Base-by-base conservation (phyloP, 257 asterid genomes). In the Scutellaria baicalensis region DNA sequence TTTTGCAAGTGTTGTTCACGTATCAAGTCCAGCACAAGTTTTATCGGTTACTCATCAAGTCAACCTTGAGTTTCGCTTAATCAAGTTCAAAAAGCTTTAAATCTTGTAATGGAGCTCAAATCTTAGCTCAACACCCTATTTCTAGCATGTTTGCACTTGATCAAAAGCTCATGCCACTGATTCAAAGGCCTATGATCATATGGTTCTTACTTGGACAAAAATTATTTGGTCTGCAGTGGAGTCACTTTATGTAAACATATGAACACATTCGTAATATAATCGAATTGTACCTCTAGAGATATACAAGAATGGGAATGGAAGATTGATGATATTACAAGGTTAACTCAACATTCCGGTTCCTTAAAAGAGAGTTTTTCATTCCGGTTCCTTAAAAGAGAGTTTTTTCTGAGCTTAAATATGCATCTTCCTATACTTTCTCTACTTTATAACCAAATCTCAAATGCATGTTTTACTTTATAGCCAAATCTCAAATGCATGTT, bases 391-490 rank as follows among this genome's bases (percentile, higher is more conserved):
- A n/a, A n/a, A n/a, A n/a, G n/a, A n/a, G n/a, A n/a, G 44, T 45
- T n/a, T 35, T n/a, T 20, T 59, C 27, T 11, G 58, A 48, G 55
- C 68, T 56, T 66, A 72, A 70, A 63, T 18, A 71, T 76, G 23
- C 84, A 58, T 85, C n/a, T n/a, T n/a, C n/a, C n/a, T n/a, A n/a
- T n/a, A n/a, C n/a, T n/a, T n/a, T n/a, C n/a, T n/a, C n/a, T n/a
- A n/a, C n/a, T n/a, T n/a, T n/a, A n/a, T n/a, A n/a, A n/a, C n/a
- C n/a, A n/a, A n/a, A n/a, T n/a, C n/a, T n/a, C n/a, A n/a, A n/a
- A n/a, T n/a, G n/a, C n/a, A n/a, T n/a, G n/a, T n/a, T n/a, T n/a
- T n/a, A n/a, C n/a, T n/a, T n/a, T n/a, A n/a, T n/a, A n/a, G n/a
- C n/a, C n/a, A n/a, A n/a, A n/a, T n/a, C n/a, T n/a, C n/a, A n/a